Conservation (phyloP, 148 eudicot genomes). For the Rhododendron henanense region DNA sequence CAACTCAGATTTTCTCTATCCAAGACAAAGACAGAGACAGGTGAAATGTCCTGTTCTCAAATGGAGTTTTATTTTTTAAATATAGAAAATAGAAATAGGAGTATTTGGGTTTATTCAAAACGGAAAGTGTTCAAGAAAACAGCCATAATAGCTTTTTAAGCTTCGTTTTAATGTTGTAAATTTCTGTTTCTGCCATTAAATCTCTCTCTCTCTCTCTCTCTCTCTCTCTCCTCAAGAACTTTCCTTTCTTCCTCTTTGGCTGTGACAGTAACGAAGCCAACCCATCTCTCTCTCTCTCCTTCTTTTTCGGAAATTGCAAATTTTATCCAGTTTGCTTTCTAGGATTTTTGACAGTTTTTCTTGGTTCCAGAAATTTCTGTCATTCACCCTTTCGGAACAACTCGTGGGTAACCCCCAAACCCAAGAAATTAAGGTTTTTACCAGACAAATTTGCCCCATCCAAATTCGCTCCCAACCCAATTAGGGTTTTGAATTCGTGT, state of each 20-base stretch:
- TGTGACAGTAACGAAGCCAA: not conserved
- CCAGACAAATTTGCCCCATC: not conserved
- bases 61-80: no score
- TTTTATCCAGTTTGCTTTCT: not conserved
- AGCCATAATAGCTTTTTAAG: not conserved
- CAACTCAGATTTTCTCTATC: not conserved
- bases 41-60: not conserved
- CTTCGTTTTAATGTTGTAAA: not conserved
- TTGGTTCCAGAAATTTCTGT: not conserved
- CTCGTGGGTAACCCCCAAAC: not conserved
- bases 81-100: no score
- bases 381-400: not conserved
- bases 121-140: not conserved
- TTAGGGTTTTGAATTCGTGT: not conserved
- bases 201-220: conserved; percentile 1
- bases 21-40: not conserved
- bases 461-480: not conserved
- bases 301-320: not conserved
- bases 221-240: not conserved
- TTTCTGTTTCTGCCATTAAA: not conserved
- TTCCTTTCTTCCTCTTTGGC: not conserved
- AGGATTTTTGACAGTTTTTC: not conserved
- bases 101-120: not conserved
- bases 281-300: not conserved
- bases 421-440: not conserved